Evolutionary conservation across 352 stramenopile genomes (phyloP), one percentile per base, ranked within the genome.

Genomic region (Discostella stelligera): DNA sequence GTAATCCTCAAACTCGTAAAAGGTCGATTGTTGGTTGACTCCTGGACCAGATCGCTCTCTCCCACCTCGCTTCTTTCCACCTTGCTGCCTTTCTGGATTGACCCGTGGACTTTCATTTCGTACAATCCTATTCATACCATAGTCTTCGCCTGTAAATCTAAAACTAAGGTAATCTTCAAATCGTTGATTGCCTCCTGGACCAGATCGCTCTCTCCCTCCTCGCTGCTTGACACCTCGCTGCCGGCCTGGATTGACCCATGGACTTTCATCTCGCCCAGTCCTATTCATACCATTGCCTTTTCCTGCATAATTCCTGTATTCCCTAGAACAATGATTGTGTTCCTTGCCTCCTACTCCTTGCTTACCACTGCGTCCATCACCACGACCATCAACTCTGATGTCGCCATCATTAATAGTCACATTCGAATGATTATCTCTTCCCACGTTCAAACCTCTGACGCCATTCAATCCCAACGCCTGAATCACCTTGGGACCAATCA

Each of bases 401-500:
- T 23, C 59, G 7, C 62, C 62, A 60, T 39, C 41, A 14, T 60
- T 21, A 2, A 59, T 23, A 14, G 25, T n/a, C 18, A 32, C 27
- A 32, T 44, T 3, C 50, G 21, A 60, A 37, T 18, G 32, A 32
- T 63, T 13, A 14, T 44, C 63, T n/a, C 20, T 46, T n/a, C 53
- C 61, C 32, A 83, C 49, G 49, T 83, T 83, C 2, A 96, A 85
- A 16, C 93, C 93, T 41, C 83, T 66, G 49, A 94, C 83, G 30
- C 93, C 92, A 0, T 92, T 61, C 18, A 97, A 82, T n/a, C 93
- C 93, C 91, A 94, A 92, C 68, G 90, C 92, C 49, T 86, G 82
- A 0, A 92, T 79, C 5, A 87, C 89, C 66, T 82, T 85, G 3
- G 74, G 77, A 81, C 94, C 84, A 1, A 97, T 80, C 62, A 79